phyloP scores from a whole-genome alignment of 768 basidiomycete genomes.

The Lactarius evosmus region DNA sequence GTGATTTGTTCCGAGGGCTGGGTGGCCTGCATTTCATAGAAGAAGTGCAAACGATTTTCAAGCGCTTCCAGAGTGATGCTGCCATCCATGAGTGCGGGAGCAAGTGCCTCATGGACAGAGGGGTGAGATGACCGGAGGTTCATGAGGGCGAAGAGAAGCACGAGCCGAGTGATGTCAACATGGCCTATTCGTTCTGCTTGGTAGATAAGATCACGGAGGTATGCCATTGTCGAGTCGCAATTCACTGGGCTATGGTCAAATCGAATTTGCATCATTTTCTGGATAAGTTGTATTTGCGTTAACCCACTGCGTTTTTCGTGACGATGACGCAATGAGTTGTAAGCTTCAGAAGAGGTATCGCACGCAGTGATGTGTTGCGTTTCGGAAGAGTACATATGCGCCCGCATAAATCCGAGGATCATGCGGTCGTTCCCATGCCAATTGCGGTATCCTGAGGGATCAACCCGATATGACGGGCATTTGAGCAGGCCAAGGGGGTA shows the following conservation, averaged over 20 bases:
- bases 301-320: slow-evolving; percentile 29
- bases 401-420: slow-evolving; percentile 13
- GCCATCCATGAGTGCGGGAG: no score
- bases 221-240: neutral
- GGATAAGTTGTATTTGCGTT: slow-evolving; percentile 28
- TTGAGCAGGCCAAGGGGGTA: neutral
- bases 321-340: slow-evolving; percentile 18
- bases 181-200: neutral
- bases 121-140: neutral
- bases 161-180: neutral
- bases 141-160: neutral
- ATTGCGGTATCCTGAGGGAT: neutral
- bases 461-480: neutral
- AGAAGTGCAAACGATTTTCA: no score
- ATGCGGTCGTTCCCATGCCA: no score
- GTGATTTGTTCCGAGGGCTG: no score
- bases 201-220: neutral
- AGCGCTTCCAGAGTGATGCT: no score
- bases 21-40: no score
- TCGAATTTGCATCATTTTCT: slow-evolving; percentile 27
- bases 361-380: neutral
- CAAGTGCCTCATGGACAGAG: no score
- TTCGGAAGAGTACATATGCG: neutral
- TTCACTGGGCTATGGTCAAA: slow-evolving; percentile 16
- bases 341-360: slow-evolving; percentile 9